These are phyloP conservation scores for Exophiala dermatitidis DNA, from an alignment of 2,329 filamentous ascomycete genomes.

Conservation along the genomic window DNA sequence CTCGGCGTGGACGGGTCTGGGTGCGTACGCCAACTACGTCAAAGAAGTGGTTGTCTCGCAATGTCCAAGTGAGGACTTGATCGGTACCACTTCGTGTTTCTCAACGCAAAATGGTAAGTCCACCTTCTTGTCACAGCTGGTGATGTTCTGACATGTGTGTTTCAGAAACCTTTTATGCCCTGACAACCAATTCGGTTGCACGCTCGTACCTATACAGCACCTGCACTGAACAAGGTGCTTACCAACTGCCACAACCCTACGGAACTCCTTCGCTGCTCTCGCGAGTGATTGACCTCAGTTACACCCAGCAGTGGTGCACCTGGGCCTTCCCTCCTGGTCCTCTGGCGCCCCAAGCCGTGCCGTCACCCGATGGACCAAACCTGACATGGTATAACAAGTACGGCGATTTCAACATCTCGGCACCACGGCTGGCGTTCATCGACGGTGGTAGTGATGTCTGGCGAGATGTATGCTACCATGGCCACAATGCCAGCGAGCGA, in stretches of 20 bases:
- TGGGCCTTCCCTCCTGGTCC: constrained; percentile 47
- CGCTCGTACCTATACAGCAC: constrained; percentile 46
- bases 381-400: constrained; percentile 41
- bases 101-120: constrained; percentile 35
- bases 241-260: constrained; percentile 41
- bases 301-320: constrained; percentile 51
- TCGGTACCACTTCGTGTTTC: constrained; percentile 39
- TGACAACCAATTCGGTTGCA: constrained; percentile 35
- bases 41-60: constrained; percentile 41
- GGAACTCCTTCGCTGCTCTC: constrained; percentile 41
- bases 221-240: constrained; percentile 45
- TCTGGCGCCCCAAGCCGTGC: constrained; percentile 24
- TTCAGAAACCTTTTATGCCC: constrained; percentile 38
- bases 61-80: constrained; percentile 37
- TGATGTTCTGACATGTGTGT: neutral
- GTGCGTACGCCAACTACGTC: constrained; percentile 48
- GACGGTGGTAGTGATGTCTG: constrained; percentile 49
- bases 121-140: neutral
- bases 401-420: constrained; percentile 42
- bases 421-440: constrained; percentile 45
- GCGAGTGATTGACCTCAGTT: constrained; percentile 41
- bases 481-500: constrained; percentile 35
- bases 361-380: constrained; percentile 37
- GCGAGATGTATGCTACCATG: constrained; percentile 48
- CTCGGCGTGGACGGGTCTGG: constrained; percentile 45